phyloP scores from a whole-genome alignment of 768 basidiomycete genomes.

The Pilatotrama ljubarskyi region DNA sequence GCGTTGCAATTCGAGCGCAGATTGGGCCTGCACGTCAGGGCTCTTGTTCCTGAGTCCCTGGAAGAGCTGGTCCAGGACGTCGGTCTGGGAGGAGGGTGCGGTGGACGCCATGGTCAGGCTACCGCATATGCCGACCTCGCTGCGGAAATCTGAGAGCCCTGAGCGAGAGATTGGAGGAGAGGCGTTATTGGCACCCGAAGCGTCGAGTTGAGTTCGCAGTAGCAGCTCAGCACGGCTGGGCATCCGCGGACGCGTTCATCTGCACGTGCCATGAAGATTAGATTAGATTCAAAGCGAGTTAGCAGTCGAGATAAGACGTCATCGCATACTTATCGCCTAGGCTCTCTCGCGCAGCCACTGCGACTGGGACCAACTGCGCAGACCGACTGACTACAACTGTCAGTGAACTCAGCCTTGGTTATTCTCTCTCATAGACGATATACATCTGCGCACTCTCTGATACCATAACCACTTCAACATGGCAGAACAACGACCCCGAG shows the following conservation, averaged over 20 bases:
- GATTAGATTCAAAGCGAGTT: neutral
- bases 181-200: neutral
- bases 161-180: neutral
- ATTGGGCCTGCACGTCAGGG: slow-evolving; percentile 62
- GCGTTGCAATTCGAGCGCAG: slow-evolving; percentile 70
- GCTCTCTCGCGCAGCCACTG: too few species aligned
- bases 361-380: too few species aligned
- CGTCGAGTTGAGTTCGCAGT: neutral
- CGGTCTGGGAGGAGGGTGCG: slow-evolving; percentile 55
- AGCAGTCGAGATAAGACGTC: neutral
- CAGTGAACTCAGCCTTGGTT: too few species aligned
- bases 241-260: slow-evolving; percentile 3
- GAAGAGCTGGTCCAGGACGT: slow-evolving; percentile 67
- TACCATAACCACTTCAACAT: neutral
- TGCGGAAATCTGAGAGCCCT: too few species aligned
- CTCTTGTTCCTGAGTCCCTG: slow-evolving; percentile 62
- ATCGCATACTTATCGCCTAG: neutral
- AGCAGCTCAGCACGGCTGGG: neutral
- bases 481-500: neutral
- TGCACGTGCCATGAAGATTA: slow-evolving; percentile 4
- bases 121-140: neutral
- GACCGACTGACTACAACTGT: neutral
- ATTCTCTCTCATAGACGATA: too few species aligned
- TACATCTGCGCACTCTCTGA: too few species aligned
- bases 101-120: slow-evolving; percentile 55